These are phyloP conservation scores for Lippia alba DNA, from an alignment of 305 asterid genomes.

Conservation along the genomic window DNA sequence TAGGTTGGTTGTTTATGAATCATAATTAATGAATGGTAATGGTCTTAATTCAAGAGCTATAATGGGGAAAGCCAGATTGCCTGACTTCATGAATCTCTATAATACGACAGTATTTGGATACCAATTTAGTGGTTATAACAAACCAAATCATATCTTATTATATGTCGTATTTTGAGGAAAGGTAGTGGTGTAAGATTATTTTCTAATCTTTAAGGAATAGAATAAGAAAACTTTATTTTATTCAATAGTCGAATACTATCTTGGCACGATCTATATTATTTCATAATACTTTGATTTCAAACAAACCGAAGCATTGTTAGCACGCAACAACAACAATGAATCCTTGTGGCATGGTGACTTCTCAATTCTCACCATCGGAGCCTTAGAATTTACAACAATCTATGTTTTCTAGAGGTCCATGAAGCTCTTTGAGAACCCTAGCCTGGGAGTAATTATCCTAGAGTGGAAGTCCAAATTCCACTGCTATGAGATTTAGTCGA, in stretches of 20 bases:
- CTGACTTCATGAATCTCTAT: neutral
- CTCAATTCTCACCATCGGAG: neutral
- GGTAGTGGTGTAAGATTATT: too few relatives aligned
- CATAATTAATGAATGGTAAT: conserved; percentile 1
- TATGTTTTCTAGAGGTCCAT: neutral
- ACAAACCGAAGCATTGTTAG: neutral
- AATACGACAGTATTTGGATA: neutral
- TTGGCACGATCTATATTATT: too few relatives aligned
- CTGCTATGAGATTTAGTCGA: conserved; percentile 1
- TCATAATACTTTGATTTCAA: neutral
- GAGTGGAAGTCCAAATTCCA: conserved; percentile 5
- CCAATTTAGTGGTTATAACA: neutral
- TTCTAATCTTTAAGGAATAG: too few relatives aligned
- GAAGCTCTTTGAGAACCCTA: conserved; percentile 13
- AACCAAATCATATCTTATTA: too few relatives aligned
- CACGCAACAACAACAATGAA: neutral
- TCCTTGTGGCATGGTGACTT: neutral
- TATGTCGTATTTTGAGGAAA: too few relatives aligned
- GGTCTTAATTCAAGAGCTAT: neutral
- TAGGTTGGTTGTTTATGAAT: neutral
- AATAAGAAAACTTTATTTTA: too few relatives aligned
- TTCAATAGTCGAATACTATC: too few relatives aligned
- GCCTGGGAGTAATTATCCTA: conserved; percentile 12
- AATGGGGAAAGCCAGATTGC: conserved; percentile 5
- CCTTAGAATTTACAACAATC: neutral